phyloP scores from a whole-genome alignment of 306 rosid species.

The Casuarina glauca region DNA sequence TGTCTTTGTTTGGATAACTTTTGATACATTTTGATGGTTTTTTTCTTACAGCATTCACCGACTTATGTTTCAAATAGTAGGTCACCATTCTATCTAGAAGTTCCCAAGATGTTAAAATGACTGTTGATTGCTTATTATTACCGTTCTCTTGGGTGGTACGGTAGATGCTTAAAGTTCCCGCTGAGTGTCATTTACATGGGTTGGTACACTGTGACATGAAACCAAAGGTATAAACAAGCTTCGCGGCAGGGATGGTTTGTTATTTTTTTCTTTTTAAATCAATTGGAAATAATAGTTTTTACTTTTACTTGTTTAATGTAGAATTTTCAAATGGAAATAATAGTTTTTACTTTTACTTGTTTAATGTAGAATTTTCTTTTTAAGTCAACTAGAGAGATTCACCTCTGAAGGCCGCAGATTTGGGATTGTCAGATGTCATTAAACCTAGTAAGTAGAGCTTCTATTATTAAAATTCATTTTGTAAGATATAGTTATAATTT shows the following conservation, averaged over 20 bases:
- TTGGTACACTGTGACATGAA: conserved; percentile 99
- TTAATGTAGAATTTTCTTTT: conserved; percentile 86
- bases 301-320: too few relatives aligned
- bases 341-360: too few relatives aligned
- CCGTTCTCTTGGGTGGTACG: conserved; percentile 44
- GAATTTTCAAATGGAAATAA: too few relatives aligned
- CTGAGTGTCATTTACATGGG: conserved; percentile 97
- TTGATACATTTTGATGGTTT: too few relatives aligned
- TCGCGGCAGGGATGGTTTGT: conserved; percentile 8
- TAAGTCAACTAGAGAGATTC: conserved; percentile 74
- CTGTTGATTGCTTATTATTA: too few relatives aligned
- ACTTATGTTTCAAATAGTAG: too few relatives aligned
- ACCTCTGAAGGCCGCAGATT: conserved; percentile 87
- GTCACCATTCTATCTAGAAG: too few relatives aligned
- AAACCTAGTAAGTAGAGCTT: conserved; percentile 68
- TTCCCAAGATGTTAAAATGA: too few relatives aligned
- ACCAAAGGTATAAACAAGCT: conserved; percentile 68
- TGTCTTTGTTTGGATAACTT: too few relatives aligned
- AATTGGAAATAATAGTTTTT: background rate
- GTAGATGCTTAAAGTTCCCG: conserved; percentile 99
- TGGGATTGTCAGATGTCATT: conserved; percentile 96
- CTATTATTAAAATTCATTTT: background rate
- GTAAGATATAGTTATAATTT: background rate
- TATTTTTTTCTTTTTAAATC: background rate
- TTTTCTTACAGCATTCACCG: too few relatives aligned